Percentiles rank a stretch among this genome's conserved stretches.
phyloP scores from a whole-genome alignment of 805 yeast species.

The Spencermartinsiella europaea region DNA sequence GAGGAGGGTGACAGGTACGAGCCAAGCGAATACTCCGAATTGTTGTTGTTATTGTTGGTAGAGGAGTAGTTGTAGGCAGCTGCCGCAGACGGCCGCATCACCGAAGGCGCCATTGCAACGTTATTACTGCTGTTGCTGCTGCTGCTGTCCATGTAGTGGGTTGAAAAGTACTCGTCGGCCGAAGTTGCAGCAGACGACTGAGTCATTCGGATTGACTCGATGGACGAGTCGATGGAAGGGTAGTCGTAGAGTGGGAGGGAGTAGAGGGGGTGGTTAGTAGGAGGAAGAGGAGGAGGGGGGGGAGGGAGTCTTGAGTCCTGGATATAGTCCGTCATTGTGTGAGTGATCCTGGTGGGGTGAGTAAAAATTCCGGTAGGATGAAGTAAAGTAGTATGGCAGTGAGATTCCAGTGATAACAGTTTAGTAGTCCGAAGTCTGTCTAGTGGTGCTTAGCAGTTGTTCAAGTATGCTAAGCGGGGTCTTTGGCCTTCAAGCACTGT shows the following conservation, averaged over 20 bases:
- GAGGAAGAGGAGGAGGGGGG: not conserved
- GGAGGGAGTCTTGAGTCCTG: not conserved
- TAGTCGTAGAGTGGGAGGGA: not conserved
- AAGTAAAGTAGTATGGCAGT: too few species aligned
- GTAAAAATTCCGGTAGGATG: not conserved
- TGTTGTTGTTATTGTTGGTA: too few species aligned
- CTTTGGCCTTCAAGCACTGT: not conserved
- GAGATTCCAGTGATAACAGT: too few species aligned
- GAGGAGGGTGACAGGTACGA: too few species aligned
- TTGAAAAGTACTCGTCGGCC: not conserved
- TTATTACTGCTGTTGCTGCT: too few species aligned
- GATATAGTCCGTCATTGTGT: not conserved
- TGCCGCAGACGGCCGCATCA: too few species aligned
- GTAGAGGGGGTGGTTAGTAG: not conserved
- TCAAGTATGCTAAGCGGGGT: not conserved
- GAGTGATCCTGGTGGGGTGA: not conserved
- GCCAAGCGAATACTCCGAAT: too few species aligned
- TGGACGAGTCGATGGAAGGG: not conserved
- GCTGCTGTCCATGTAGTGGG: too few species aligned
- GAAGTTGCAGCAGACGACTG: not conserved
- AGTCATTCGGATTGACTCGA: not conserved
- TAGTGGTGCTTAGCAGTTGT: too few species aligned
- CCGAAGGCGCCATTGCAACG: too few species aligned
- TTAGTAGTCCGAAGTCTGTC: too few species aligned
- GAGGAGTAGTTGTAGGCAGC: too few species aligned